phyloP scores from a whole-genome alignment of 1,284 basidiomycete species.

The Leccinum pachyderme region DNA sequence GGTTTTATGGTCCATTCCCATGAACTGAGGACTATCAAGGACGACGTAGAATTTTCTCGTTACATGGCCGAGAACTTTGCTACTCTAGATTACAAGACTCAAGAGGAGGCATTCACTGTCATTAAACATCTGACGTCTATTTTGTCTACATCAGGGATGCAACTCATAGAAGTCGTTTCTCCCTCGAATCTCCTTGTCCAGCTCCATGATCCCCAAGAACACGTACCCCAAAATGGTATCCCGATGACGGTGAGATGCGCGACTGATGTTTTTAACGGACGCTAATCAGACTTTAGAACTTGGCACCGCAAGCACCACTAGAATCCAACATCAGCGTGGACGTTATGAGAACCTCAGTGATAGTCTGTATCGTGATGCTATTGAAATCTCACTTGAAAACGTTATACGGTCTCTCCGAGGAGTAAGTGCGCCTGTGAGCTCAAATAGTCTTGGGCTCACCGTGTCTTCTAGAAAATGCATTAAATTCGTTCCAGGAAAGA shows the following conservation, averaged over 20 bases:
- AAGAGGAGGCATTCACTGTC: conserved; percentile 88
- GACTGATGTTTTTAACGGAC: background rate
- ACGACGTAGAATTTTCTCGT: conserved; percentile 79
- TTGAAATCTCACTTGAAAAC: conserved; percentile 82
- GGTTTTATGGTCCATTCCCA: background rate
- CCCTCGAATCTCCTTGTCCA: conserved; percentile 68
- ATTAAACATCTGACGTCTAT: conserved; percentile 79
- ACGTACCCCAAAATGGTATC: conserved; percentile 10
- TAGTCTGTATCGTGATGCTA: conserved; percentile 79
- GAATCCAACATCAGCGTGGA: conserved; percentile 34
- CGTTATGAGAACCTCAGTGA: conserved; percentile 63
- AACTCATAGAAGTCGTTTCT: conserved; percentile 67
- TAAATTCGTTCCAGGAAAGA: conserved; percentile 84
- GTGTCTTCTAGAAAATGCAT: conserved; percentile 69
- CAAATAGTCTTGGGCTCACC: conserved; percentile 1
- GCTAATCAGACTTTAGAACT: conserved; percentile 13
- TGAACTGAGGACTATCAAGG: conserved; percentile 40
- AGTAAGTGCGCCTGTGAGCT: conserved; percentile 49
- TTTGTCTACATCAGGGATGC: conserved; percentile 83
- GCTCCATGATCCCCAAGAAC: conserved; percentile 40
- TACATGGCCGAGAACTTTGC: conserved; percentile 96
- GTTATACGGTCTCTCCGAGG: conserved; percentile 82
- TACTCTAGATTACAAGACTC: conserved; percentile 89
- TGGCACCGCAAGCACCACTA: conserved; percentile 3
- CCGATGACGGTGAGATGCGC: conserved; percentile 9